Percentiles rank a stretch among this genome's conserved stretches.
These are phyloP conservation scores for Eimeria necatrix DNA, from an alignment of 169 alveolate genomes.

Conservation along the genomic window DNA sequence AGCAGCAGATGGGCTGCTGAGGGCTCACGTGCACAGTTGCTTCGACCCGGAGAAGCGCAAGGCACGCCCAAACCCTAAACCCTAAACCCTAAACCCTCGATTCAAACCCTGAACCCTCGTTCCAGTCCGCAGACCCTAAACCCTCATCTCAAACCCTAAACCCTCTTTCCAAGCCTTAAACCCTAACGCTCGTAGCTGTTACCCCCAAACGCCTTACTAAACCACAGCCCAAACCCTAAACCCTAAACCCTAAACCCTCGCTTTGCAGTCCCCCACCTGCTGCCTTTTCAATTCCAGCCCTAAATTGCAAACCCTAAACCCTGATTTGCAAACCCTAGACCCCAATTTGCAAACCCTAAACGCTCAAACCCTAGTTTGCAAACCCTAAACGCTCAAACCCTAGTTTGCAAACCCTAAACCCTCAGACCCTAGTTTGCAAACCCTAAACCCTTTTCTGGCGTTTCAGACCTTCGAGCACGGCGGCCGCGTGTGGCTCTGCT, in stretches of 20 bases:
- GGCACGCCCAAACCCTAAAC: not conserved
- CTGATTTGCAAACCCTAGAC: too few species aligned
- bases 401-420: too few species aligned
- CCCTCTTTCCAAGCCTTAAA: not conserved
- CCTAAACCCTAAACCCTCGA: not conserved
- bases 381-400: too few species aligned
- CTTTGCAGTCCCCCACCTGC: too few species aligned
- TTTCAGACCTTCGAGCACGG: constrained; percentile 86
- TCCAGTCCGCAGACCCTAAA: not conserved
- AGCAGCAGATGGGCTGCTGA: not conserved
- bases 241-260: not conserved
- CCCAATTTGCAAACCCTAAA: too few species aligned
- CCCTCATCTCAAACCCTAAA: not conserved
- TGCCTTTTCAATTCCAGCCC: too few species aligned
- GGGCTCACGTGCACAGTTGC: constrained; percentile 22
- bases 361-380: too few species aligned
- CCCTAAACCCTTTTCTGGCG: not conserved
- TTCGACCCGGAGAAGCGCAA: constrained; percentile 22
- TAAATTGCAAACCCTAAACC: too few species aligned
- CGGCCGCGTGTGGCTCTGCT: constrained; percentile 87
- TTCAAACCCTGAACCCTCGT: not conserved
- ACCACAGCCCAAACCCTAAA: too few species aligned
- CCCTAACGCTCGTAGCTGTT: not conserved
- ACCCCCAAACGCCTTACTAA: too few species aligned
- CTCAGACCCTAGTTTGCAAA: not conserved